phyloP scores from a whole-genome alignment of 2,329 filamentous ascomycete genomes.

The Fusarium goolgardi region DNA sequence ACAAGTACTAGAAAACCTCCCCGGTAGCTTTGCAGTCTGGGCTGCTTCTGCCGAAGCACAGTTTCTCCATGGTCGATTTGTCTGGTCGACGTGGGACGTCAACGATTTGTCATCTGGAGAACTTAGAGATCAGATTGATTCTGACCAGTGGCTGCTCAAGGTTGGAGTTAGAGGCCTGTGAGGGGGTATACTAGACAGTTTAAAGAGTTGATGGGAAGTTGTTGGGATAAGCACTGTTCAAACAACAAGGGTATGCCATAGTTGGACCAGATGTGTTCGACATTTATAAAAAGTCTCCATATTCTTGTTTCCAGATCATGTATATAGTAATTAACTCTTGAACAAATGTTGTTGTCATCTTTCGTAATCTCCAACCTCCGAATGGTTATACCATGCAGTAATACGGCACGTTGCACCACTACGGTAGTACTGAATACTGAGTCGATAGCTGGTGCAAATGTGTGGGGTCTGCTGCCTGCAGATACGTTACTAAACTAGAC shows the following conservation, averaged over 20 bases:
- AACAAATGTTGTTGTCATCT: too few species aligned
- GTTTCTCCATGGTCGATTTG: conserved; percentile 60
- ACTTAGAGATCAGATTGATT: conserved; percentile 19
- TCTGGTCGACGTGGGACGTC: conserved; percentile 64
- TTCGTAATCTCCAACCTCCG: too few species aligned
- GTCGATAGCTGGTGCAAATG: too few species aligned
- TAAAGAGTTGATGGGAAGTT: neutral
- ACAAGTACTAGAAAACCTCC: conserved; percentile 49
- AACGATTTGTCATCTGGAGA: conserved; percentile 53
- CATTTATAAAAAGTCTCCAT: neutral
- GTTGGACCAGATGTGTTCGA: neutral
- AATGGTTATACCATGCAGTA: too few species aligned
- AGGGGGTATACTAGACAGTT: neutral
- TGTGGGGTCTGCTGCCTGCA: too few species aligned
- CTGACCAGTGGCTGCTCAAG: conserved; percentile 40
- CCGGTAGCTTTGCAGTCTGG: conserved; percentile 59
- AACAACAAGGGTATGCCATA: neutral
- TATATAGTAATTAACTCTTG: too few species aligned
- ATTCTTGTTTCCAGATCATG: too few species aligned
- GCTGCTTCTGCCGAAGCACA: conserved; percentile 53
- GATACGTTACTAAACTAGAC: too few species aligned
- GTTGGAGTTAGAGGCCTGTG: conserved; percentile 43
- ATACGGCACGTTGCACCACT: too few species aligned
- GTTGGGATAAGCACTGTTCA: too few species aligned
- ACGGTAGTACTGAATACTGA: too few species aligned